Evolutionary conservation across 371 early-diverging fungal species (phyloP).

Genomic region (Nematocida sp.): DNA sequence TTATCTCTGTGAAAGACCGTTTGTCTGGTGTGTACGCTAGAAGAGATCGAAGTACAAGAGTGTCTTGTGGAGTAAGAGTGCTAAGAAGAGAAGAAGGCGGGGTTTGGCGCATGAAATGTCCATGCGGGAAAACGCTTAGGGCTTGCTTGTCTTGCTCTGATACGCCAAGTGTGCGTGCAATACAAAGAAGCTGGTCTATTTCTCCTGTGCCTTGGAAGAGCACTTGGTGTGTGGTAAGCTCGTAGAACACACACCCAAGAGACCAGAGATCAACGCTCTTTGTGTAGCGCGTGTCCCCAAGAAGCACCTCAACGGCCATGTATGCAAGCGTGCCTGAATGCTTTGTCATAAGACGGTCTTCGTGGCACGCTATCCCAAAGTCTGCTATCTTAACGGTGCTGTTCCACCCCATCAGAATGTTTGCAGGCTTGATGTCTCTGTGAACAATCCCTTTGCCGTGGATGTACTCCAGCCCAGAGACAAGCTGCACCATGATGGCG

Average conservation of each 20-base stretch:
- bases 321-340: slow-evolving; percentile 85
- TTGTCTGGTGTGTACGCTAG: background rate
- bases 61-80: background rate
- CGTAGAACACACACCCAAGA: slow-evolving; percentile 94
- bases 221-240: slow-evolving; percentile 83
- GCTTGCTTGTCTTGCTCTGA: slow-evolving; percentile 70
- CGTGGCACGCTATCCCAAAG: slow-evolving; percentile 89
- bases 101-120: slow-evolving; percentile 3
- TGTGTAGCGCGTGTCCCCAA: slow-evolving; percentile 80
- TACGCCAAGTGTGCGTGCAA: slow-evolving; percentile 95
- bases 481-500: slow-evolving; percentile 88
- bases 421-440: slow-evolving; percentile 97
- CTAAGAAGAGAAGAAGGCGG: background rate
- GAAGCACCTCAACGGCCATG: slow-evolving; percentile 86
- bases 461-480: slow-evolving; percentile 80
- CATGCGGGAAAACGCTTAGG: slow-evolving; percentile 10
- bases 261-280: slow-evolving; percentile 93
- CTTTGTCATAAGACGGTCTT: slow-evolving; percentile 80
- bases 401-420: slow-evolving; percentile 75
- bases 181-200: slow-evolving; percentile 94
- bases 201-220: slow-evolving; percentile 93
- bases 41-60: background rate
- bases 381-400: slow-evolving; percentile 90
- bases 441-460: slow-evolving; percentile 84
- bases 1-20: background rate